Percentiles rank a stretch among this genome's conserved stretches.
phyloP scores from a whole-genome alignment of 768 basidiomycete species.

The Rhizopogon vinicolor region DNA sequence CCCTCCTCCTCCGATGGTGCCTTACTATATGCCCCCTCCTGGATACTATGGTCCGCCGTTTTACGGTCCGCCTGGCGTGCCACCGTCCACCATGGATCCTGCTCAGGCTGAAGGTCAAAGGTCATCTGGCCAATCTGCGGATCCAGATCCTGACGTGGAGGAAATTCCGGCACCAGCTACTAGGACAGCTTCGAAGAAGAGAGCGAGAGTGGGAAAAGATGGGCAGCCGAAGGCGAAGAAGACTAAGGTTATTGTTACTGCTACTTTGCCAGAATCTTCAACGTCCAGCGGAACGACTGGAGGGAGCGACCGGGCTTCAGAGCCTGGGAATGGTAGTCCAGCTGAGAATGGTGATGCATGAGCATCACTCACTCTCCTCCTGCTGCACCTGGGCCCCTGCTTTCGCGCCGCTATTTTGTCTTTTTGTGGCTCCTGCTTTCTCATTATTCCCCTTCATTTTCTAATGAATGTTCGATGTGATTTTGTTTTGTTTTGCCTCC shows the following conservation, averaged over 20 bases:
- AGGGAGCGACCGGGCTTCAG: slow-evolving; percentile 23
- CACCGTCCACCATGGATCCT: slow-evolving; percentile 27
- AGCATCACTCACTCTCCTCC: slow-evolving; percentile 6
- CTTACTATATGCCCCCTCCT: slow-evolving; percentile 35
- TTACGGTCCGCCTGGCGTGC: slow-evolving; percentile 25
- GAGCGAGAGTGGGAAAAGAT: slow-evolving; percentile 24
- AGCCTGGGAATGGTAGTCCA: slow-evolving; percentile 19
- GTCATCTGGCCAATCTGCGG: slow-evolving; percentile 15
- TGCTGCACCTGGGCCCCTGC: slow-evolving; percentile 4
- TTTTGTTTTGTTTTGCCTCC: slow-evolving; percentile 15
- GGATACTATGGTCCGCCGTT: slow-evolving; percentile 33
- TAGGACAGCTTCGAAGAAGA: slow-evolving; percentile 21
- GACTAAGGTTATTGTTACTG: slow-evolving; percentile 14
- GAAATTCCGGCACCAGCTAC: slow-evolving; percentile 15
- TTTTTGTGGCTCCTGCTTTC: background rate
- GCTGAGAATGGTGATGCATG: slow-evolving; percentile 19
- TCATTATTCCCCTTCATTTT: slow-evolving; percentile 9
- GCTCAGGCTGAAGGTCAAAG: slow-evolving; percentile 15
- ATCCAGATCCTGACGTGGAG: slow-evolving; percentile 3
- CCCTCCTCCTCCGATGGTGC: slow-evolving; percentile 26
- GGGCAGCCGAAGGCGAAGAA: slow-evolving; percentile 28
- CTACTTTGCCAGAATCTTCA: slow-evolving; percentile 10
- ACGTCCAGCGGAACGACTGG: slow-evolving; percentile 19
- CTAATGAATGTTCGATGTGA: slow-evolving; percentile 11
- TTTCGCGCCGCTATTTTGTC: slow-evolving; percentile 7